phyloP scores from a whole-genome alignment of 306 rosid genomes.

The Rosa chinensis region DNA sequence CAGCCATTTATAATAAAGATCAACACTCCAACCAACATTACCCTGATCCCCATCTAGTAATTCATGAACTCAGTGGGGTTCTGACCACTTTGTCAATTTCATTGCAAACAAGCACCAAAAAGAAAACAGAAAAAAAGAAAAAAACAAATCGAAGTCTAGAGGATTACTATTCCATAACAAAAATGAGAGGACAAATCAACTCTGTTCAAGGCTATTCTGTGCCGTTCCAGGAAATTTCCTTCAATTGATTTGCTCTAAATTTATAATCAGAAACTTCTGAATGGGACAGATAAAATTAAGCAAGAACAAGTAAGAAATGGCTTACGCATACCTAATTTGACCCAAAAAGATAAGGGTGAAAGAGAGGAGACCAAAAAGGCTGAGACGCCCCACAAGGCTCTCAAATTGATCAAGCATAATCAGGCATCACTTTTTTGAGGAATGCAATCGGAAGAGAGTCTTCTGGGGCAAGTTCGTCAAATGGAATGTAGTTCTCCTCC shows the following conservation, averaged over 20 bases:
- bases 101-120: not conserved
- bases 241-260: conserved; percentile 23
- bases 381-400: conserved; percentile 26
- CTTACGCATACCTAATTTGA: conserved; percentile 35
- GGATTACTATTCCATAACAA: conserved; percentile 35
- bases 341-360: conserved; percentile 27
- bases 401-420: conserved; percentile 53
- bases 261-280: conserved; percentile 10
- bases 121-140: not conserved
- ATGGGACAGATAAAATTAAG: conserved; percentile 23
- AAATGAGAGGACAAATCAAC: not conserved
- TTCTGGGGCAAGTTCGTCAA: conserved; percentile 69
- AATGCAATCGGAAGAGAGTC: conserved; percentile 70
- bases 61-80: conserved; percentile 26
- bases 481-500: conserved; percentile 65
- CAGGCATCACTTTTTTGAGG: conserved; percentile 83
- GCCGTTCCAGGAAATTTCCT: conserved; percentile 36
- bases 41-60: conserved; percentile 30
- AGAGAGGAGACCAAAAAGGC: conserved; percentile 23
- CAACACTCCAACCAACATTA: conserved; percentile 24
- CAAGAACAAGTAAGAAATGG: conserved; percentile 22
- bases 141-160: conserved; percentile 24
- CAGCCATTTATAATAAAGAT: conserved; percentile 18
- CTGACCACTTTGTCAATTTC: conserved; percentile 19
- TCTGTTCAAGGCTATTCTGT: not conserved